These are phyloP conservation scores for Smittium mucronatum DNA, from an alignment of 371 early-diverging fungal species.

Conservation along the genomic window DNA sequence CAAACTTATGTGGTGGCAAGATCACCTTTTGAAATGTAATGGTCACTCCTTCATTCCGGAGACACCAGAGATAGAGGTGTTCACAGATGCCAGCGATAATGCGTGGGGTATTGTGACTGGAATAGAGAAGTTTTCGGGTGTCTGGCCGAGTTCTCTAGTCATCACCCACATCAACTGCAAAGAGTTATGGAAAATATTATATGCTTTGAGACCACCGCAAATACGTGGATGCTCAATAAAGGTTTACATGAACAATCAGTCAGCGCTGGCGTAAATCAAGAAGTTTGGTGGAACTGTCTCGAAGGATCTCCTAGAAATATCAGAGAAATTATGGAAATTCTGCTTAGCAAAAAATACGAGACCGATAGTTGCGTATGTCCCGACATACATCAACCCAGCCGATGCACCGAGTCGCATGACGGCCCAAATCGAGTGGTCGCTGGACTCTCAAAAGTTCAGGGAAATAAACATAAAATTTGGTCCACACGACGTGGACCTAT, in stretches of 20 bases:
- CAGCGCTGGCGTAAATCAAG: neutral
- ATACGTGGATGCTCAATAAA: neutral
- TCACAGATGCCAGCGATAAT: neutral
- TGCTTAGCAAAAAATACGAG: neutral
- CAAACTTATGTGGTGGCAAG: neutral
- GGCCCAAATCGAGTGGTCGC: neutral
- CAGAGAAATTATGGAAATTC: neutral
- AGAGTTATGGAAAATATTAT: neutral
- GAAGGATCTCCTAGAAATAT: neutral
- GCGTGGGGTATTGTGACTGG: neutral
- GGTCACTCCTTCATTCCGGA: neutral
- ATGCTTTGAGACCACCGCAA: neutral
- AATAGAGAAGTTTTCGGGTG: neutral
- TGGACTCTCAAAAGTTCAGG: neutral
- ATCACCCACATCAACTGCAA: neutral
- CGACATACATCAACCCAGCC: neutral
- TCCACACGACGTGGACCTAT: neutral
- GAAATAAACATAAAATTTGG: neutral
- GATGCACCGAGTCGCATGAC: neutral
- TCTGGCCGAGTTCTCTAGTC: neutral
- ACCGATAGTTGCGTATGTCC: neutral
- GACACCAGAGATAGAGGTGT: neutral
- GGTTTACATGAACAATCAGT: neutral
- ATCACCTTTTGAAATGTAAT: neutral
- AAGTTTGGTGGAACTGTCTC: neutral